Conservation (phyloP, 129 eudicot species). For the Deinandra increscens region DNA sequence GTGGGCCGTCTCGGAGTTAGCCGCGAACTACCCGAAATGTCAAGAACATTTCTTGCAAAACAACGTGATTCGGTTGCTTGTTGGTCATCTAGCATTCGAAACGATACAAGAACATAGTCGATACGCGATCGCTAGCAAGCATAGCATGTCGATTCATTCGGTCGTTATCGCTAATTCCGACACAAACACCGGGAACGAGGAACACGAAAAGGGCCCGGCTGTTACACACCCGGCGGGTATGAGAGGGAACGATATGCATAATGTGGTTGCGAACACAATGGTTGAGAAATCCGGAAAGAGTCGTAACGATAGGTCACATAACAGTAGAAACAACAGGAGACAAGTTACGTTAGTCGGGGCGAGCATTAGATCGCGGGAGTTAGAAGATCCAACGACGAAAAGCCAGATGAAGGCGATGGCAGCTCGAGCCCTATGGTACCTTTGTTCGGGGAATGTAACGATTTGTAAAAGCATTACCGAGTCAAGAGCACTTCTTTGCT, state of each 20-base stretch:
- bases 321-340: background rate
- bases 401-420: conserved; percentile 71
- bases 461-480: conserved; percentile 53
- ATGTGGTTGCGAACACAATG: conserved; percentile 37
- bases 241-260: conserved; percentile 32
- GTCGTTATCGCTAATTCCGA: conserved; percentile 33
- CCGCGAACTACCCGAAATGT: conserved; percentile 52
- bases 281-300: conserved; percentile 17
- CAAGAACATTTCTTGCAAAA: conserved; percentile 58
- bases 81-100: conserved; percentile 56
- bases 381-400: conserved; percentile 51
- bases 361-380: conserved; percentile 48
- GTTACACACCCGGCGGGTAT: conserved; percentile 26
- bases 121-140: conserved; percentile 39
- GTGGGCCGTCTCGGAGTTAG: conserved; percentile 61
- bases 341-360: conserved; percentile 35
- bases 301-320: background rate
- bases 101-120: conserved; percentile 61
- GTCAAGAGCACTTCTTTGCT: conserved; percentile 59
- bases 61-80: conserved; percentile 47
- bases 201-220: conserved; percentile 13
- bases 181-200: conserved; percentile 13
- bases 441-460: conserved; percentile 44
- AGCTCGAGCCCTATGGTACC: conserved; percentile 57
- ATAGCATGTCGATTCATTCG: conserved; percentile 38